A percentile compares a stretch with the other conserved stretches of the same genome.
Conservation (phyloP, 805 yeast genomes). For the Lachancea thermotolerans region DNA sequence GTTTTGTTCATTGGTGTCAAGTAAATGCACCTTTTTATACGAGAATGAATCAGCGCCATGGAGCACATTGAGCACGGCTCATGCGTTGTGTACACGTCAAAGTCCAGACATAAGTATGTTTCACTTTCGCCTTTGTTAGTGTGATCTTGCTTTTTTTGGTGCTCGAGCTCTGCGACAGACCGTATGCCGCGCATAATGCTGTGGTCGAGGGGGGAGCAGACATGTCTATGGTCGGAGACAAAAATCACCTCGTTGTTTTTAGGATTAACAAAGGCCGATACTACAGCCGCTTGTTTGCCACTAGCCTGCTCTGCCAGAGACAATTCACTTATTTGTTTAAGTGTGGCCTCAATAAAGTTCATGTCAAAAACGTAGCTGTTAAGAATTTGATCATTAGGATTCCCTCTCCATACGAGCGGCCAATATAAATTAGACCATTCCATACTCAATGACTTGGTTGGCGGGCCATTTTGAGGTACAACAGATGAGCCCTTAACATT, state of each 20-base stretch:
- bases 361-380: slow-evolving; percentile 49
- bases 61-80: slow-evolving; percentile 97
- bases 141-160: slow-evolving; percentile 27
- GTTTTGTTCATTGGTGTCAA: slow-evolving; percentile 41
- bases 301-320: slow-evolving; percentile 10
- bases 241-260: slow-evolving; percentile 34
- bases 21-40: slow-evolving; percentile 65
- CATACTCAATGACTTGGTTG: slow-evolving; percentile 55
- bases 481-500: slow-evolving; percentile 17
- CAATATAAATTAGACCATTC: slow-evolving; percentile 66
- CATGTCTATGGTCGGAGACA: slow-evolving; percentile 35
- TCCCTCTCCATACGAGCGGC: slow-evolving; percentile 95
- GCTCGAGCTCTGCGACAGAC: slow-evolving; percentile 43
- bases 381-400: slow-evolving; percentile 67
- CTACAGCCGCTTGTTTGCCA: slow-evolving; percentile 37
- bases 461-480: slow-evolving; percentile 62
- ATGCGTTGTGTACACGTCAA: slow-evolving; percentile 80
- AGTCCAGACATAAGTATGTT: slow-evolving; percentile 64
- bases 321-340: slow-evolving; percentile 24
- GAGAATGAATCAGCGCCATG: slow-evolving; percentile 92
- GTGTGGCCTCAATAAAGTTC: slow-evolving; percentile 33
- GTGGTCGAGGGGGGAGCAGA: slow-evolving; percentile 54
- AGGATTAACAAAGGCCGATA: slow-evolving; percentile 62
- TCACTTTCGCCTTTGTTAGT: slow-evolving; percentile 5
- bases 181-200: slow-evolving; percentile 69